These are phyloP conservation scores for Russula foetens DNA, from an alignment of 768 basidiomycete species.

Conservation along the genomic window DNA sequence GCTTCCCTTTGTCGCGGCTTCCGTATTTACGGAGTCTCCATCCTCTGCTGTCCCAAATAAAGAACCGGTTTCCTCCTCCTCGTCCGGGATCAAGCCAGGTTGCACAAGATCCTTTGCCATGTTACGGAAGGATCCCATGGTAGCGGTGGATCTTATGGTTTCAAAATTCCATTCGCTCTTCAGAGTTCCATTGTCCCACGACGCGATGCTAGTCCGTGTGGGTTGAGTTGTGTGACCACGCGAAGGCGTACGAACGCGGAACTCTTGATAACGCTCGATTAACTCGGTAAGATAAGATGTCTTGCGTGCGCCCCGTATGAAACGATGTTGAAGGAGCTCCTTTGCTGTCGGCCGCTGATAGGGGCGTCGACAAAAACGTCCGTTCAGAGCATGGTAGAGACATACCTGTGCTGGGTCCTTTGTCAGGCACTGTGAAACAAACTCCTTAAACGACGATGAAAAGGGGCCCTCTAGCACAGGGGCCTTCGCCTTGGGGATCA, in stretches of 20 bases:
- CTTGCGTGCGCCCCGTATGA: constrained; percentile 78
- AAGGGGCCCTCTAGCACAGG: constrained; percentile 86
- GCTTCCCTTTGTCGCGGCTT: constrained; percentile 51
- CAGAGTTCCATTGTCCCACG: constrained; percentile 69
- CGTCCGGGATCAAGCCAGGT: constrained; percentile 44
- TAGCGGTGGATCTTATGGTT: constrained; percentile 61
- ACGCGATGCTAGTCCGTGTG: constrained; percentile 43
- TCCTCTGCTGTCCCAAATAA: constrained; percentile 39
- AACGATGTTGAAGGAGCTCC: constrained; percentile 89
- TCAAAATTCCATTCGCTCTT: constrained; percentile 96
- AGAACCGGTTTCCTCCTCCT: constrained; percentile 36
- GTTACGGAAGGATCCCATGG: constrained; percentile 71
- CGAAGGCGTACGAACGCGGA: constrained; percentile 51
- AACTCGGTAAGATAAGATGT: constrained; percentile 81
- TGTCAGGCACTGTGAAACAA: constrained; percentile 81
- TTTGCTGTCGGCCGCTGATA: constrained; percentile 79
- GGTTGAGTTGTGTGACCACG: constrained; percentile 47
- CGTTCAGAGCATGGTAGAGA: not conserved
- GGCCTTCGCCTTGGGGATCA: constrained; percentile 95
- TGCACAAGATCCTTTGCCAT: constrained; percentile 63
- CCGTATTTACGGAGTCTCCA: constrained; percentile 50
- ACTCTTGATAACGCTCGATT: constrained; percentile 81
- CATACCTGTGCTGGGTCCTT: constrained; percentile 77
- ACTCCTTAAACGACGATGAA: constrained; percentile 84
- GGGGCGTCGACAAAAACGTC: constrained; percentile 12